Percentiles rank a stretch among this genome's conserved stretches.
Evolutionary conservation across 2,329 filamentous ascomycete genomes (phyloP).

Genomic region (Hypoxylon sp.): DNA sequence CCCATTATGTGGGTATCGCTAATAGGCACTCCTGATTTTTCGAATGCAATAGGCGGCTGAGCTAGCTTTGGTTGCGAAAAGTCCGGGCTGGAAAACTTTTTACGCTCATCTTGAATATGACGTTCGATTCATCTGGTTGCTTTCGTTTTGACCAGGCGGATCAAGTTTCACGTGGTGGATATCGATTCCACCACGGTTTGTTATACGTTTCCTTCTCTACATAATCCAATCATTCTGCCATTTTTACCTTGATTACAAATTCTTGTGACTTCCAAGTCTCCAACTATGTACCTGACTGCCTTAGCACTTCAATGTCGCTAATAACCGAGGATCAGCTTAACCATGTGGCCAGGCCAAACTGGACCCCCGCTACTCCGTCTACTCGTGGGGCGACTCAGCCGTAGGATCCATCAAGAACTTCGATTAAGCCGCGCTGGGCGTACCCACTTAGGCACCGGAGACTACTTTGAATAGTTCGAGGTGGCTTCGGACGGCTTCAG

Average conservation of each 20-base stretch:
- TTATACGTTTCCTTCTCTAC: slow-evolving; percentile 9
- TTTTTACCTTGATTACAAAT: background rate
- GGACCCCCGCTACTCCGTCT: too few species aligned
- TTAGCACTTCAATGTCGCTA: background rate
- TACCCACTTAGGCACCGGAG: background rate
- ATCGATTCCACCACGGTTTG: slow-evolving; percentile 10
- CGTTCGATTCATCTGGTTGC: slow-evolving; percentile 25
- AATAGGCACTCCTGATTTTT: slow-evolving; percentile 2
- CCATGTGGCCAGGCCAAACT: too few species aligned
- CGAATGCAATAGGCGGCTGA: background rate
- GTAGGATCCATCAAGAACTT: background rate
- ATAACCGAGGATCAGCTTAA: too few species aligned
- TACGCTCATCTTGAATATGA: slow-evolving; percentile 8
- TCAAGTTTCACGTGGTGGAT: slow-evolving; percentile 26
- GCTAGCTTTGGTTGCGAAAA: slow-evolving; percentile 14
- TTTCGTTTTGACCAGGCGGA: slow-evolving; percentile 19
- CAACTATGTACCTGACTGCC: background rate
- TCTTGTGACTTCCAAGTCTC: background rate
- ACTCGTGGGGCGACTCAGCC: background rate
- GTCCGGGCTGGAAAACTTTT: slow-evolving; percentile 1
- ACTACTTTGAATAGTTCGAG: background rate
- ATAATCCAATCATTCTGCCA: background rate
- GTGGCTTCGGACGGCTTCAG: background rate
- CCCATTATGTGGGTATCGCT: slow-evolving; percentile 1
- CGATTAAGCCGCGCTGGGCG: background rate